A percentile compares a stretch with the other conserved stretches of the same genome.
These are phyloP conservation scores for Tripidium arundinaceum DNA, from an alignment of 202 grass and related monocot genomes.

Conservation along the genomic window DNA sequence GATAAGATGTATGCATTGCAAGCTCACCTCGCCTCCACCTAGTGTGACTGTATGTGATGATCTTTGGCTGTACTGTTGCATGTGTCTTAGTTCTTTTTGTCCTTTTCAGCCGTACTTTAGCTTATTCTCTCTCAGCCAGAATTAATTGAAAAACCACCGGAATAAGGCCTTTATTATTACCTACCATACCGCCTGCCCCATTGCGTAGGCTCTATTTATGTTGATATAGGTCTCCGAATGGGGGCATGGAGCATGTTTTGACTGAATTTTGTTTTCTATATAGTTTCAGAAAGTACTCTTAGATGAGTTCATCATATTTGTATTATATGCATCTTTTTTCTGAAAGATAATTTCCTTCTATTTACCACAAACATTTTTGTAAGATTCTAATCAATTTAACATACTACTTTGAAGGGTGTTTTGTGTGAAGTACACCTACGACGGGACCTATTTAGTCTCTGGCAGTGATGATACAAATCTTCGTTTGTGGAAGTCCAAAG, in stretches of 20 bases:
- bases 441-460: conserved; percentile 86
- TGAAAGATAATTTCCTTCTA: not conserved
- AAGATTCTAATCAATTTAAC: conserved; percentile 24
- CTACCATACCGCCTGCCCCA: too few species aligned
- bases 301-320: not conserved
- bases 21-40: too few species aligned
- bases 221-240: not conserved
- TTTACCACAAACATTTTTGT: not conserved
- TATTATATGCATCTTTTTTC: not conserved
- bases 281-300: not conserved
- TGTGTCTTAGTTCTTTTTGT: too few species aligned
- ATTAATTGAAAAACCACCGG: too few species aligned
- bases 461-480: conserved; percentile 99
- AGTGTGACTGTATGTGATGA: too few species aligned
- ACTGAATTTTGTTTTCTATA: not conserved
- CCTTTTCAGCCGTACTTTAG: too few species aligned
- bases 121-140: too few species aligned
- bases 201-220: not conserved
- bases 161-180: too few species aligned
- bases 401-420: conserved; percentile 62
- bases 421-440: conserved; percentile 87
- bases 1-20: too few species aligned
- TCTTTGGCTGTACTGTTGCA: too few species aligned
- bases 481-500: conserved; percentile 87
- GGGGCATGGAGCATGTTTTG: not conserved